Base-by-base conservation (phyloP, 2,329 filamentous ascomycete species). In the Ascomycota sp. region DNA sequence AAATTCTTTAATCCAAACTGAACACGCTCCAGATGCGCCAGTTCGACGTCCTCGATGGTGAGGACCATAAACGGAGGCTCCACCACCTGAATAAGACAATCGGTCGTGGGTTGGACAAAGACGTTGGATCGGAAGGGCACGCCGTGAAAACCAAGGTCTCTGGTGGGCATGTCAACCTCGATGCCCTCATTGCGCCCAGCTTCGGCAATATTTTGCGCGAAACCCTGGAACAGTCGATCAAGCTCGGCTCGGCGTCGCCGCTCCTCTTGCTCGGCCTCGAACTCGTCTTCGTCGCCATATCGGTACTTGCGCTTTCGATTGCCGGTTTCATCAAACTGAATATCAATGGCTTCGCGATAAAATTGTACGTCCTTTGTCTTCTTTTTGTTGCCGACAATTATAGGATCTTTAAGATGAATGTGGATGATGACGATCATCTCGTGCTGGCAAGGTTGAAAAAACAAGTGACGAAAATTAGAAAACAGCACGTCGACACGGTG, bases 331-430 rank as follows among this genome's bases (percentile, higher is more conserved):
- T 98, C 89, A 42, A 98, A 95, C 46, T 93, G 83, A 51, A 98
- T 95, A 41, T 98, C 89, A 0, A 89, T 95, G 4, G 89, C 89
- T 57, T 98, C 89, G 31, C 89, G 73, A 47, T 94, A 94, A 56
- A 98, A 98, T 43, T 98, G 91, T 1, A 98, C 79, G 50, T 98
- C 91, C 59, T 89, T 94, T 8, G 89, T 92, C 69, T 98, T 98
- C 60, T 92, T 91, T 57, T 75, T 71, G 65, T 93, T 95, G 36
- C 89, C 89, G 37, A 98, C 79, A 52, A 98, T 83, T 49, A 98
- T 95, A 3, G 89, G 89, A 36, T 94, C 92, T 57, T 93, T 94
- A 29, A 98, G 69, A 51, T 98, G 89, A 33, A 98, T 79, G 51
- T 98, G 89, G 41, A 98, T 94, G 43, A 98, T 81, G 40, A 98